A percentile compares a stretch with the other conserved stretches of the same genome.
These are phyloP conservation scores for Jimgerdemannia lactiflua DNA, from an alignment of 192 early-diverging fungal genomes.

Conservation along the genomic window DNA sequence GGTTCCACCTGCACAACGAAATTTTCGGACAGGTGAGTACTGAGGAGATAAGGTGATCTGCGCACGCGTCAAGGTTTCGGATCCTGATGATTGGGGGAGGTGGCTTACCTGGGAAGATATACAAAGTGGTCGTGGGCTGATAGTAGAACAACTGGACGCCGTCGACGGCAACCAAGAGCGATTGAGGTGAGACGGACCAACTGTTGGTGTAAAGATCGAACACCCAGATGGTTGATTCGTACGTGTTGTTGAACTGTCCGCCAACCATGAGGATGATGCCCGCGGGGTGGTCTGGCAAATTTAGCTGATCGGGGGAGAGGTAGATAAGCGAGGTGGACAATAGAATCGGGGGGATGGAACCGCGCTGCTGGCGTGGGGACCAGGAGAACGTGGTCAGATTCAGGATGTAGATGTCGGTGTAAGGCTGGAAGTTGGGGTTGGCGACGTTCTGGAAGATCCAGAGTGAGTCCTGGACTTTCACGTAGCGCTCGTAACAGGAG, in stretches of 20 bases:
- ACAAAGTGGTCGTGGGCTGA: not conserved
- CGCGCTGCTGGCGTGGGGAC: not conserved
- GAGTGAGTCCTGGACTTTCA: not conserved
- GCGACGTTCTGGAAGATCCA: not conserved
- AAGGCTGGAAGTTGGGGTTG: not conserved
- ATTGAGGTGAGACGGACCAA: not conserved
- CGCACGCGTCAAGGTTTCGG: too few species aligned
- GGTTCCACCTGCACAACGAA: not conserved
- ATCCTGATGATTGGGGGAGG: too few species aligned
- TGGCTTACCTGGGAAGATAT: not conserved
- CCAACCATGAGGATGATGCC: not conserved
- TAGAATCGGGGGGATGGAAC: not conserved
- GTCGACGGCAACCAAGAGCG: not conserved
- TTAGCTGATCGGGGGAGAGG: not conserved
- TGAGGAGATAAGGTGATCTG: not conserved
- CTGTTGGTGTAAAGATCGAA: not conserved
- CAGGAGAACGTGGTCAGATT: not conserved
- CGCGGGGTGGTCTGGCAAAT: too few species aligned
- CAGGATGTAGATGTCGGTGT: not conserved
- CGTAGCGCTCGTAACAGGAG: not conserved
- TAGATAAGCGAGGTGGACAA: not conserved
- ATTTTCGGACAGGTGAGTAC: not conserved
- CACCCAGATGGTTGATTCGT: not conserved
- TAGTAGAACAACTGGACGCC: not conserved
- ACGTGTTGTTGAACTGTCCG: not conserved